Evolutionary conservation across 768 basidiomycete genomes (phyloP).

Genomic region (Boletales sp.): DNA sequence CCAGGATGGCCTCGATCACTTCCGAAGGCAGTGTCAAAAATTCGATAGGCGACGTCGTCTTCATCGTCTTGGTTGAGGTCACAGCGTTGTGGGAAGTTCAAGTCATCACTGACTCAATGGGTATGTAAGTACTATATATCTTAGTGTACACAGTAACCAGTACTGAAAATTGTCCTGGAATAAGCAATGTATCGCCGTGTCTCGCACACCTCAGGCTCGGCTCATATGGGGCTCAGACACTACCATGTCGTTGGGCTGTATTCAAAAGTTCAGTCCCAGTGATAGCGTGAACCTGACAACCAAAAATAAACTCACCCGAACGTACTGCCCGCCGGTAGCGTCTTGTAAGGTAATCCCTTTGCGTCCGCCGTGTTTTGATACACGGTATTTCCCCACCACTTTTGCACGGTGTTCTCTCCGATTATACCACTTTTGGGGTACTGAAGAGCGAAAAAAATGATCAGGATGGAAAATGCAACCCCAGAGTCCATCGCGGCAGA

Average conservation of each 20-base stretch:
- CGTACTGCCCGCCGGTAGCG: slow-evolving; percentile 12
- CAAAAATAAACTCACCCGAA: slow-evolving; percentile 25
- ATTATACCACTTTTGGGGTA: slow-evolving; percentile 61
- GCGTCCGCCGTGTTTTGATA: slow-evolving; percentile 29
- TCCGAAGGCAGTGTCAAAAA: slow-evolving; percentile 35
- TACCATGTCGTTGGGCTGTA: too few species aligned
- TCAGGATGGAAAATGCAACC: slow-evolving; percentile 51
- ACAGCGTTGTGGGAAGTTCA: slow-evolving; percentile 2
- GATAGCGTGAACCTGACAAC: too few species aligned
- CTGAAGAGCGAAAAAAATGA: slow-evolving; percentile 63
- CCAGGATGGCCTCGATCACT: slow-evolving; percentile 38
- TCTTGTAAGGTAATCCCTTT: slow-evolving; percentile 5
- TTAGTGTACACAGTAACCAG: too few species aligned
- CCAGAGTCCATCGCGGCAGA: slow-evolving; percentile 72
- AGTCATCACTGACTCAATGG: neutral
- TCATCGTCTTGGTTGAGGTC: neutral
- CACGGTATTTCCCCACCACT: slow-evolving; percentile 59
- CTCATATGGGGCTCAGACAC: too few species aligned
- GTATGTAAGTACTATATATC: too few species aligned
- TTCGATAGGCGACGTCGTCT: neutral
- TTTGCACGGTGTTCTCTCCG: slow-evolving; percentile 47
- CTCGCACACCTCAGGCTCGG: too few species aligned
- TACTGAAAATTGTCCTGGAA: too few species aligned
- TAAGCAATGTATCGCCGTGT: too few species aligned
- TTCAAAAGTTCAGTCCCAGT: too few species aligned